Evolutionary conservation across 257 asterid genomes (phyloP).

Genomic region (Buddleja alternifolia): DNA sequence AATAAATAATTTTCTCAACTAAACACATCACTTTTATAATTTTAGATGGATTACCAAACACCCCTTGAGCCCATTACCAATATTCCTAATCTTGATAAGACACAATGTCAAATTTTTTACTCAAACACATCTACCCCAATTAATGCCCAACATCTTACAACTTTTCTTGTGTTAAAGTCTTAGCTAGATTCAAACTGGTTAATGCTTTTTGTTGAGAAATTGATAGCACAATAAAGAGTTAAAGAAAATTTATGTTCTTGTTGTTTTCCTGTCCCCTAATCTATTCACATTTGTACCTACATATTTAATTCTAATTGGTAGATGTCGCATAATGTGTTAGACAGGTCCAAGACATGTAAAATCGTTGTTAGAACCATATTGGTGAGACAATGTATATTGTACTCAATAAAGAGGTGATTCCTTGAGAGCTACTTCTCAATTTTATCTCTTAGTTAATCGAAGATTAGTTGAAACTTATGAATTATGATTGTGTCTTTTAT

Average conservation of each 20-base stretch:
- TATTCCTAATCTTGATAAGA: no score
- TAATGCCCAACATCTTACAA: conserved; percentile 9
- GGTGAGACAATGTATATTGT: not conserved
- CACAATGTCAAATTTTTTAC: no score
- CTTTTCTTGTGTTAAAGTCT: conserved; percentile 6
- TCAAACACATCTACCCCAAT: conserved; percentile 26
- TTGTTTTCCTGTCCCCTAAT: conserved; percentile 33
- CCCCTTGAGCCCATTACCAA: no score
- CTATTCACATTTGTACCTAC: conserved; percentile 16
- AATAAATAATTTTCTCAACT: no score
- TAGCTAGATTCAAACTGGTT: conserved; percentile 24
- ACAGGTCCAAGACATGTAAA: not conserved
- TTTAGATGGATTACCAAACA: no score
- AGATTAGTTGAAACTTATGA: not conserved
- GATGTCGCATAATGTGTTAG: not conserved
- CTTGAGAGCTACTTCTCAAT: not conserved
- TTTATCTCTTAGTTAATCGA: not conserved
- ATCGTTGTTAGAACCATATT: not conserved
- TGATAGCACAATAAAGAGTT: conserved; percentile 14
- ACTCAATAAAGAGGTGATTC: not conserved
- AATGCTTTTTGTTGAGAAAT: conserved; percentile 21
- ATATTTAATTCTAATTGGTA: conserved; percentile 17
- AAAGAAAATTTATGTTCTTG: conserved; percentile 16
- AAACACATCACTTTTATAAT: no score
- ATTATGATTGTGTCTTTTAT: no score